Evolutionary conservation across 2,329 filamentous ascomycete genomes (phyloP), one percentile per base, ranked within the genome.

Genomic region (Elsinoe ampelina): DNA sequence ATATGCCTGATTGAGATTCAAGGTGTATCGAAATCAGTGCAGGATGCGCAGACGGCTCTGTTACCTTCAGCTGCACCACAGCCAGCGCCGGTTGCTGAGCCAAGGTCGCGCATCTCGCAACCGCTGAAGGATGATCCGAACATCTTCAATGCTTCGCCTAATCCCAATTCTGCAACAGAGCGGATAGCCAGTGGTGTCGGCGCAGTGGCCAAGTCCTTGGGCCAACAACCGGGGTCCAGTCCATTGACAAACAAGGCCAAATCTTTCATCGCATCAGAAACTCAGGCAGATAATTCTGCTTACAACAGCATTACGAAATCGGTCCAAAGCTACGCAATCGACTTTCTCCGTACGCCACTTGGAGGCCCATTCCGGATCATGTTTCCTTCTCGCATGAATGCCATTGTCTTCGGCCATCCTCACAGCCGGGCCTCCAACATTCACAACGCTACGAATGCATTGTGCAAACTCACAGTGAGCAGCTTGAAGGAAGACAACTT

Each of bases 401-500:
- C 80, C 2, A 80, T 86, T 11, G 80, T 95, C 3, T 77, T 93
- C 17, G 90, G 89, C 32, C 75, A 79, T 0, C 90, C 90, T 0
- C 83, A 86, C 65, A 86, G 85, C 2, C 83, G 87, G 65, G 74
- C 82, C 1, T 81, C 80, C 30, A 73, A 86, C 13, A 85, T 89
- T 62, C 71, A 86, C 52, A 83, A 92, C 67, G 86, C 89, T 0
- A 77, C 83, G 5, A 80, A 83, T 59, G 80, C 85, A 0, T 72
- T 95, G 1, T 61, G 61, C 30, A 55, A 57, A n/a, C 77, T 97
- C 26, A 80, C 87, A 0, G 79, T 89, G 3, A 80, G 80, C 60
- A 92, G 87, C 69, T 72, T 96, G 55, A 75, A 76, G 2, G 91
- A 97, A 70, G 92, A 97, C 68, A 79, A 80, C 47, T 93, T 84